Conservation (phyloP, 1,139 yeast genomes). For the Yamadazyma triangularis region DNA sequence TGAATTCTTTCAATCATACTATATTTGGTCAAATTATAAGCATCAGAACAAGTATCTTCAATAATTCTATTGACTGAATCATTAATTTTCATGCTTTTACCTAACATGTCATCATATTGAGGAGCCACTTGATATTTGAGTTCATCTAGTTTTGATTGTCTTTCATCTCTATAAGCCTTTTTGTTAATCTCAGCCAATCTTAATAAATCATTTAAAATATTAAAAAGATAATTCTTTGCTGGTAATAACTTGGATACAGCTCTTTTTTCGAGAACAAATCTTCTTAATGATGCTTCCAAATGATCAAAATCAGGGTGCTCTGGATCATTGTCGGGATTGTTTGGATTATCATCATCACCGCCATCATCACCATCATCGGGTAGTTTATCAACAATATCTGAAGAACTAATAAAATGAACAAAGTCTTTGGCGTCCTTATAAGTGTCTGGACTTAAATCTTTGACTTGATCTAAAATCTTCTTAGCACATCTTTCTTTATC, state of each 20-base stretch:
- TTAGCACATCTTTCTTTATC: slow-evolving; percentile 76
- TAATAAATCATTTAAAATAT: slow-evolving; percentile 63
- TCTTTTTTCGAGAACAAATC: slow-evolving; percentile 84
- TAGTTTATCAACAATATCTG: slow-evolving; percentile 28
- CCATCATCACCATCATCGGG: slow-evolving; percentile 24
- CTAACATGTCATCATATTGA: slow-evolving; percentile 50
- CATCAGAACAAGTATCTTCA: slow-evolving; percentile 55
- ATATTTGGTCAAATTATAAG: slow-evolving; percentile 57
- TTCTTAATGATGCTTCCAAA: slow-evolving; percentile 78
- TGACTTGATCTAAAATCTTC: slow-evolving; percentile 82
- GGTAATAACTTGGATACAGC: slow-evolving; percentile 87
- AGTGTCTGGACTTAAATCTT: slow-evolving; percentile 83
- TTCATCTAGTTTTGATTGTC: slow-evolving; percentile 40
- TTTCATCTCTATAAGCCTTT: slow-evolving; percentile 47
- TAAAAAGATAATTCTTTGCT: slow-evolving; percentile 77
- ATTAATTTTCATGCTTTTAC: slow-evolving; percentile 49
- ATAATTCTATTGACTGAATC: slow-evolving; percentile 60
- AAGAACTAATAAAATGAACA: slow-evolving; percentile 89
- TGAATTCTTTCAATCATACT: slow-evolving; percentile 51
- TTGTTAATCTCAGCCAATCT: slow-evolving; percentile 60
- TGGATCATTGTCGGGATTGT: slow-evolving; percentile 7
- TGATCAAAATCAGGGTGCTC: slow-evolving; percentile 69
- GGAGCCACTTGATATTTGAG: slow-evolving; percentile 56
- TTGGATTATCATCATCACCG: slow-evolving; percentile 16
- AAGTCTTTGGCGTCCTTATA: slow-evolving; percentile 82